phyloP scores from a whole-genome alignment of 768 basidiomycete genomes.

The Paxillus involutus region DNA sequence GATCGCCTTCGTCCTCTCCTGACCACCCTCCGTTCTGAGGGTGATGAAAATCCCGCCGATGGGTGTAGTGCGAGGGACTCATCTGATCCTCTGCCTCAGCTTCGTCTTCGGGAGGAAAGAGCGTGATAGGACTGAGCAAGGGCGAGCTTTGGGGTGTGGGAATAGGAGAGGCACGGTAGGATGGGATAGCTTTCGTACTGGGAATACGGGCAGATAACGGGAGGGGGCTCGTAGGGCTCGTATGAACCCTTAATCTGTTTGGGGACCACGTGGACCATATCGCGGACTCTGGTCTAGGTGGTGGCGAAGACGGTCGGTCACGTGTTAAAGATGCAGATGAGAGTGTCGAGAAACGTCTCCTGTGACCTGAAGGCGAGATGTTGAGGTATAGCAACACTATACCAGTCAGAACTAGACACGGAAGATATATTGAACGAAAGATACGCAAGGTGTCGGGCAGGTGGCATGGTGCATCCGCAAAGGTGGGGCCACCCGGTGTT shows the following conservation, averaged over 20 bases:
- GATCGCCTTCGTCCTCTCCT: constrained; percentile 12
- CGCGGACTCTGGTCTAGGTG: constrained; percentile 35
- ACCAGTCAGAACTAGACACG: constrained; percentile 56
- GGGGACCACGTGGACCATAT: constrained; percentile 45
- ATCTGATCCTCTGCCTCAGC: constrained; percentile 44
- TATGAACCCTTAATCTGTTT: constrained; percentile 31
- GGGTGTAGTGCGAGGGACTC: constrained; percentile 50
- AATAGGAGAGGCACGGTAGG: constrained; percentile 38
- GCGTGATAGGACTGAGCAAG: constrained; percentile 35
- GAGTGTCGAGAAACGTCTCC: constrained; percentile 18
- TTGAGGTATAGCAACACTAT: constrained; percentile 48
- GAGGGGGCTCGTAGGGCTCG: constrained; percentile 40
- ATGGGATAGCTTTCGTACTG: constrained; percentile 31
- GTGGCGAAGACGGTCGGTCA: constrained; percentile 21
- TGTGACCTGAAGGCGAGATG: constrained; percentile 23
- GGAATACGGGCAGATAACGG: constrained; percentile 44
- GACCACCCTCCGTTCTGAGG: constrained; percentile 35
- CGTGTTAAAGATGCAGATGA: constrained; percentile 35
- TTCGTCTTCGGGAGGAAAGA: constrained; percentile 44
- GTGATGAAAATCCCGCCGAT: constrained; percentile 38
- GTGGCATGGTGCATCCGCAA: constrained; percentile 68
- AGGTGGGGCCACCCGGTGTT: constrained; percentile 38
- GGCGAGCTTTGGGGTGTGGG: constrained; percentile 42
- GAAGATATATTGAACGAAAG: constrained; percentile 63
- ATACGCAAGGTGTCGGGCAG: constrained; percentile 73